Percentiles rank a stretch among this genome's conserved stretches.
Conservation (phyloP, 2,329 filamentous ascomycete species). For the Penicillium sp. region DNA sequence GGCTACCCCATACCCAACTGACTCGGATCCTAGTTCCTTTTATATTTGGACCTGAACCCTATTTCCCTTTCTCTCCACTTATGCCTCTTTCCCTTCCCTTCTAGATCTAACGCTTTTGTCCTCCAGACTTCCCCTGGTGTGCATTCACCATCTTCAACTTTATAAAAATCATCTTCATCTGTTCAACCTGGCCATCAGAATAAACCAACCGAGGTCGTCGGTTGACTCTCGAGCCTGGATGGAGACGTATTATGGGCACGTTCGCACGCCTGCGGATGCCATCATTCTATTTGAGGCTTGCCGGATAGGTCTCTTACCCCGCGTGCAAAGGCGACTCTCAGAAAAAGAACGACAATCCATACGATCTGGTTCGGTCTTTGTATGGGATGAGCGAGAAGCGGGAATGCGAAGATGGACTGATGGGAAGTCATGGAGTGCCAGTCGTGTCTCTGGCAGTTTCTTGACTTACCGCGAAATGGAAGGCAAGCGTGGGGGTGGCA, state of each 20-base stretch:
- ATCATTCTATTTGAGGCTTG: slow-evolving; percentile 99
- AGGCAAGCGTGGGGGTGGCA: slow-evolving; percentile 80
- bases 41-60: slow-evolving; percentile 23
- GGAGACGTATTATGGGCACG: slow-evolving; percentile 95
- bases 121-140: not conserved
- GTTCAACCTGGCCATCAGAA: slow-evolving; percentile 13
- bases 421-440: slow-evolving; percentile 98
- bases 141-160: not conserved
- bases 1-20: slow-evolving; percentile 26
- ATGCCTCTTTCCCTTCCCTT: slow-evolving; percentile 12
- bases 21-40: slow-evolving; percentile 22
- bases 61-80: slow-evolving; percentile 16
- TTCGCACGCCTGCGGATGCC: slow-evolving; percentile 92
- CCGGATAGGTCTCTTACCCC: slow-evolving; percentile 78
- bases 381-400: slow-evolving; percentile 98
- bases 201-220: slow-evolving; percentile 14
- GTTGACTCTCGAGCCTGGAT: slow-evolving; percentile 50
- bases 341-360: slow-evolving; percentile 97
- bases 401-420: slow-evolving; percentile 99
- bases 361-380: slow-evolving; percentile 93
- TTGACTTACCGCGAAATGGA: slow-evolving; percentile 98
- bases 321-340: slow-evolving; percentile 86
- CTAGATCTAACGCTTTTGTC: slow-evolving; percentile 16
- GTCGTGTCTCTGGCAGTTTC: slow-evolving; percentile 94
- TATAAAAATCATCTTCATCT: not conserved